A percentile compares a stretch with the other conserved stretches of the same genome.
These are phyloP conservation scores for Austroboletus novae-zelandiae DNA, from an alignment of 1,284 basidiomycete genomes.

Conservation along the genomic window DNA sequence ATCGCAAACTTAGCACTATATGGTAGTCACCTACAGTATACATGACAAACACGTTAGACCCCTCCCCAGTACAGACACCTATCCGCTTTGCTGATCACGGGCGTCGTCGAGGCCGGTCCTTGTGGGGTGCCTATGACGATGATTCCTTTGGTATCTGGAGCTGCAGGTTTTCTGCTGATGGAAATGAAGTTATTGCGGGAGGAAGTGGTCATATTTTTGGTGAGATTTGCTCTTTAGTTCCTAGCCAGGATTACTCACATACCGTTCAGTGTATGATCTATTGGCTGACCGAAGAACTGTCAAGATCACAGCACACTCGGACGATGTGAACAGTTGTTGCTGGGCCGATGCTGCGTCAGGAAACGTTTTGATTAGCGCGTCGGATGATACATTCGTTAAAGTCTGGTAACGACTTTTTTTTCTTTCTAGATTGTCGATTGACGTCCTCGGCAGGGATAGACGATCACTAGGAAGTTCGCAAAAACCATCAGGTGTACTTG, in stretches of 20 bases:
- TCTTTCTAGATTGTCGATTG: not conserved
- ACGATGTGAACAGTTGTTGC: slow-evolving; percentile 95
- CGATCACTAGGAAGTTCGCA: slow-evolving; percentile 78
- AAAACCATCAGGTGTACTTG: slow-evolving; percentile 88
- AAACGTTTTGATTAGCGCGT: slow-evolving; percentile 91
- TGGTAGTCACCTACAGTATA: slow-evolving; percentile 70
- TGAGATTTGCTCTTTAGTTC: slow-evolving; percentile 20
- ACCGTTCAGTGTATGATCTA: slow-evolving; percentile 80
- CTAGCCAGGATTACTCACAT: not conserved
- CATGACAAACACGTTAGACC: slow-evolving; percentile 81
- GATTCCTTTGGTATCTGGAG: slow-evolving; percentile 82
- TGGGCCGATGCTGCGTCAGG: slow-evolving; percentile 92
- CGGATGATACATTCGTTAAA: slow-evolving; percentile 93
- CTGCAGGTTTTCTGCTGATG: slow-evolving; percentile 94
- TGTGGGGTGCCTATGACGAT: slow-evolving; percentile 43
- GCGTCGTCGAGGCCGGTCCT: slow-evolving; percentile 25
- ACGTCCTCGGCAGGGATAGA: slow-evolving; percentile 67
- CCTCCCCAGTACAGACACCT: slow-evolving; percentile 66
- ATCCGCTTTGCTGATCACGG: slow-evolving; percentile 67
- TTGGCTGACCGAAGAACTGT: slow-evolving; percentile 77
- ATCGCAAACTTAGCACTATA: slow-evolving; percentile 4
- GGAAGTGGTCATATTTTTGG: slow-evolving; percentile 79
- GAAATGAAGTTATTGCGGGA: slow-evolving; percentile 84
- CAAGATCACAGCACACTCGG: slow-evolving; percentile 79
- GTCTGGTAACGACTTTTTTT: slow-evolving; percentile 66